Percentiles rank a stretch among this genome's conserved stretches.
phyloP scores from a whole-genome alignment of 192 early-diverging fungal genomes.

The Backusella parvicylindrica region DNA sequence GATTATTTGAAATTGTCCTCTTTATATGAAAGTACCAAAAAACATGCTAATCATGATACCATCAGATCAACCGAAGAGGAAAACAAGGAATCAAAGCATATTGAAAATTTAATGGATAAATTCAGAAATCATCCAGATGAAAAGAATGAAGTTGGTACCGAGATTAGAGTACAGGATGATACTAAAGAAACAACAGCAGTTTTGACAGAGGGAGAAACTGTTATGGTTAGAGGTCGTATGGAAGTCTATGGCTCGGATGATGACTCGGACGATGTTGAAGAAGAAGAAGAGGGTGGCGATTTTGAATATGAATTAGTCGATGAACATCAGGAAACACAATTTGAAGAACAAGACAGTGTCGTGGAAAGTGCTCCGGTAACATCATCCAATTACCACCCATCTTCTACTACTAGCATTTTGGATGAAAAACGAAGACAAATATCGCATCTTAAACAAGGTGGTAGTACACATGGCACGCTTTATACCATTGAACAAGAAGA shows the following conservation, averaged over 20 bases:
- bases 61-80: background rate
- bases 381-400: too few species aligned
- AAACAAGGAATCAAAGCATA: background rate
- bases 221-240: background rate
- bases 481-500: background rate
- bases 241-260: constrained; percentile 2
- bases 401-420: background rate
- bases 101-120: background rate
- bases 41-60: too few species aligned
- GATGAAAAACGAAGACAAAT: background rate
- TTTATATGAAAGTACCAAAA: background rate
- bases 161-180: background rate
- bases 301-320: background rate
- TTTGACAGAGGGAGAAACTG: background rate
- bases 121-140: background rate
- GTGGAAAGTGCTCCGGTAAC: too few species aligned
- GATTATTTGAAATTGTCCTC: constrained; percentile 9
- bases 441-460: background rate
- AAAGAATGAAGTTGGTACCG: background rate
- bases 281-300: constrained; percentile 3
- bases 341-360: background rate
- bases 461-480: background rate
- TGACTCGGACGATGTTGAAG: background rate
- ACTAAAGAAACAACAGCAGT: background rate
- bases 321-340: background rate